A percentile compares a stretch with the other conserved stretches of the same genome.
These are phyloP conservation scores for Helianthus tuberosus DNA, from an alignment of 129 eudicot species.

Conservation along the genomic window DNA sequence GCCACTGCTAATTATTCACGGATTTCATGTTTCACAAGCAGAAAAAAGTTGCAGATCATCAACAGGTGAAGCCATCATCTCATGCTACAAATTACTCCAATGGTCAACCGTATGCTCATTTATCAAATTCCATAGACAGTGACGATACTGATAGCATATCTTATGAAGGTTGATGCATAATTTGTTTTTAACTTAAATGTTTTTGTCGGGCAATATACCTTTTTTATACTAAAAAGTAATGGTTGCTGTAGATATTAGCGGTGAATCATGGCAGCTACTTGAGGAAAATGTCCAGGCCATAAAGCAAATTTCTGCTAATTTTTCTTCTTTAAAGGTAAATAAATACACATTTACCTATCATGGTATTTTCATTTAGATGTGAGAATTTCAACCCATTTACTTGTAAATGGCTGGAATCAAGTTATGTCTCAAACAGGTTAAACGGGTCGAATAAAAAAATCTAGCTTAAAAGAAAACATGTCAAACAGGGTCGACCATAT, in stretches of 20 bases:
- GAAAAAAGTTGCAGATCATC: slow-evolving; percentile 61
- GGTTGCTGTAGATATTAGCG: slow-evolving; percentile 58
- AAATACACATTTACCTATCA: not conserved
- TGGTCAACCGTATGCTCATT: slow-evolving; percentile 53
- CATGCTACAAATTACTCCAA: slow-evolving; percentile 43
- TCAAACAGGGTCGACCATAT: too few relatives aligned
- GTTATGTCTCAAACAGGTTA: not conserved
- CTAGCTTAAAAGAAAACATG: too few relatives aligned
- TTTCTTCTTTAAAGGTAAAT: slow-evolving; percentile 46
- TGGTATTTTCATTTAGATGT: not conserved
- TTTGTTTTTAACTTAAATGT: not conserved
- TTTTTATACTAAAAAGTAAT: not conserved
- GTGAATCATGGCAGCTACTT: slow-evolving; percentile 51
- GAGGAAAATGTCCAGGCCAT: slow-evolving; percentile 56
- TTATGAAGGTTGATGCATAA: slow-evolving; percentile 45
- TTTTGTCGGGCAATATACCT: too few relatives aligned
- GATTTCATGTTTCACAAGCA: slow-evolving; percentile 16
- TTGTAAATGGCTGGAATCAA: too few relatives aligned
- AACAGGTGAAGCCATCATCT: slow-evolving; percentile 49
- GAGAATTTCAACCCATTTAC: too few relatives aligned
- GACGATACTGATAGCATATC: slow-evolving; percentile 60
- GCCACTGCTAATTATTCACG: not conserved
- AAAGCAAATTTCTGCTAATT: slow-evolving; percentile 56
- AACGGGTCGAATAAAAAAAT: too few relatives aligned
- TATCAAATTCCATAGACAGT: slow-evolving; percentile 47